phyloP scores from a whole-genome alignment of 352 stramenopile genomes.

The Globisporangium canariense region DNA sequence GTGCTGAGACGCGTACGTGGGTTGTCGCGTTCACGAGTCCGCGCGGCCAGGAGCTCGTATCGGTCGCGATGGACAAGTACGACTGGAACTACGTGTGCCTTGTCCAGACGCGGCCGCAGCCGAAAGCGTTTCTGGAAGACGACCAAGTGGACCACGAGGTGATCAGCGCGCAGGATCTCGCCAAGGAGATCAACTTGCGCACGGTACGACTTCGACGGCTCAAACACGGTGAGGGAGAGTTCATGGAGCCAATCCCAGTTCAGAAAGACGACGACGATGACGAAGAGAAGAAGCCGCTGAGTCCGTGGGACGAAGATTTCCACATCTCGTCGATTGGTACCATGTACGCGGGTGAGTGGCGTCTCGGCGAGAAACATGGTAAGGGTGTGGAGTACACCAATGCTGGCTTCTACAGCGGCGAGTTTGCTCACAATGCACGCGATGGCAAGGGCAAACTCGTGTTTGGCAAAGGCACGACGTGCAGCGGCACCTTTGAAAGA shows the following conservation, averaged over 20 bases:
- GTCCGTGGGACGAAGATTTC: slow-evolving; percentile 53
- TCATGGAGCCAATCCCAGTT: slow-evolving; percentile 22
- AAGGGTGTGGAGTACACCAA: slow-evolving; percentile 60
- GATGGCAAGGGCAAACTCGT: slow-evolving; percentile 49
- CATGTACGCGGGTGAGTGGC: slow-evolving; percentile 54
- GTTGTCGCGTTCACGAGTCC: slow-evolving; percentile 45
- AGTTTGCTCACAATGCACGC: slow-evolving; percentile 43
- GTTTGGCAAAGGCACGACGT: slow-evolving; percentile 54
- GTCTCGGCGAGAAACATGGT: slow-evolving; percentile 49
- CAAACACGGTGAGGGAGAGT: slow-evolving; percentile 49
- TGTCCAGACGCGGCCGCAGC: slow-evolving; percentile 47
- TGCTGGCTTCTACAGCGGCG: slow-evolving; percentile 55
- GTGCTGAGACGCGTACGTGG: slow-evolving; percentile 55
- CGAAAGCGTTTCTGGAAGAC: slow-evolving; percentile 54
- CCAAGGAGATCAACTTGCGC: slow-evolving; percentile 66
- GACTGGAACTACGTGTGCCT: slow-evolving; percentile 70
- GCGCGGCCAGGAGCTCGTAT: slow-evolving; percentile 40
- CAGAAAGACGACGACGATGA: background rate
- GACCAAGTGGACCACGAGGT: slow-evolving; percentile 45
- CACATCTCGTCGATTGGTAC: slow-evolving; percentile 63
- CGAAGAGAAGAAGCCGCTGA: slow-evolving; percentile 5
- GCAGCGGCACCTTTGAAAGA: slow-evolving; percentile 42
- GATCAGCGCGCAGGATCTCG: slow-evolving; percentile 42
- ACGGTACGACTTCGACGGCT: slow-evolving; percentile 48
- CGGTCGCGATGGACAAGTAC: slow-evolving; percentile 48